Conservation (phyloP, 23 red algal genomes). For the Gracilaria domingensis region DNA sequence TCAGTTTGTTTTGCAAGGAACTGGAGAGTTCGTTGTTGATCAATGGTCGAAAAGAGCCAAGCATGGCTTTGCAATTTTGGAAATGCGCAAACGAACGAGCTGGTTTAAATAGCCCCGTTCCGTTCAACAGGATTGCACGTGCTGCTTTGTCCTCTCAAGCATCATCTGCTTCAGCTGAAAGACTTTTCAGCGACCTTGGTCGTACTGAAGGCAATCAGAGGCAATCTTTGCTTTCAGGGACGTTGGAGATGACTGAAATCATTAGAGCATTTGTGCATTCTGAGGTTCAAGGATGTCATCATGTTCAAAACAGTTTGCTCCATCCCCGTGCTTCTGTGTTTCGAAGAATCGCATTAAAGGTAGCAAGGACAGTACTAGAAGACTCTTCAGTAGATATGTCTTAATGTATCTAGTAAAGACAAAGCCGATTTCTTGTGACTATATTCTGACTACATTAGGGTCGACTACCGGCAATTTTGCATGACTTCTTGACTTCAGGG, state of each 20-base stretch:
- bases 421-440: too few relatives aligned
- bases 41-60: background rate
- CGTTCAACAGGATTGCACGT: background rate
- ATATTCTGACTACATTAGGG: too few relatives aligned
- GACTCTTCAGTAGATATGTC: too few relatives aligned
- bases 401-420: too few relatives aligned
- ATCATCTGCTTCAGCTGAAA: slow-evolving; percentile 17
- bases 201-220: background rate
- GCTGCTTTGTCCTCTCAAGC: slow-evolving; percentile 1
- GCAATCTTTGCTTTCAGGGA: background rate
- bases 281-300: background rate
- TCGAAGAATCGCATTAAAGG: background rate
- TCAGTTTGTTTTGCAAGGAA: background rate
- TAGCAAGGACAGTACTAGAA: too few relatives aligned
- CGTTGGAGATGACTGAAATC: background rate
- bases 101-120: background rate
- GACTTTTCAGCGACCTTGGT: background rate
- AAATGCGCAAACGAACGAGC: background rate
- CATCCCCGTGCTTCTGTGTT: background rate
- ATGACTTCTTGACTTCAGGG: too few relatives aligned
- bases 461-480: too few relatives aligned
- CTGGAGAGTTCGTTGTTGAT: background rate
- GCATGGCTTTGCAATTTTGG: background rate
- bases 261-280: background rate
- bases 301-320: too few relatives aligned